phyloP scores from a whole-genome alignment of 805 yeast species.

The Candida nitratophila region DNA sequence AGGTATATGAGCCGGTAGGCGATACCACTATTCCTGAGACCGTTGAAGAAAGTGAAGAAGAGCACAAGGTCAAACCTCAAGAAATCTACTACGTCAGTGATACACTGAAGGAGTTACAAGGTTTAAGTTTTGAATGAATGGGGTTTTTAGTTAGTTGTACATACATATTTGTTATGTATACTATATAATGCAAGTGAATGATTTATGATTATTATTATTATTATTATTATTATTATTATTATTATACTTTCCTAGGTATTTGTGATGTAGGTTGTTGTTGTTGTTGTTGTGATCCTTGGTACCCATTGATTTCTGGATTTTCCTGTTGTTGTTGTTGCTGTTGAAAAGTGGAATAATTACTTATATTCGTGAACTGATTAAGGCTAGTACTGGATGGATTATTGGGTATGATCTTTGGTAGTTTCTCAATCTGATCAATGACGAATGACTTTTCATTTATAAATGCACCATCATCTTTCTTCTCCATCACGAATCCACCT shows the following conservation, averaged over 20 bases:
- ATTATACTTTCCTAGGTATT: no score
- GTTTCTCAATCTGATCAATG: constrained; percentile 59
- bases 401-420: constrained; percentile 49
- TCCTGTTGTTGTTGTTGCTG: background rate
- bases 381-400: background rate
- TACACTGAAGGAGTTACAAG: background rate
- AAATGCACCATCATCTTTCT: constrained; percentile 59
- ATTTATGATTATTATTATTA: no score
- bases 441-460: constrained; percentile 78
- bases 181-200: no score
- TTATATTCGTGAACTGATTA: no score
- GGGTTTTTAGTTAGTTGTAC: no score
- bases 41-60: no score
- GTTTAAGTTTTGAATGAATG: background rate
- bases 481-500: constrained; percentile 52
- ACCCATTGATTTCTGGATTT: background rate
- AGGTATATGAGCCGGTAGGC: no score
- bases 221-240: no score
- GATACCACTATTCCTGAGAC: no score
- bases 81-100: background rate
- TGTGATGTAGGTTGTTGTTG: background rate
- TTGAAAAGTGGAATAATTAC: constrained; percentile 5
- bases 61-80: no score
- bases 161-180: no score
- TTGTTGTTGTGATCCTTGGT: background rate